Conservation (phyloP, 2,329 filamentous ascomycete species). For the Fusarium subtropicale region DNA sequence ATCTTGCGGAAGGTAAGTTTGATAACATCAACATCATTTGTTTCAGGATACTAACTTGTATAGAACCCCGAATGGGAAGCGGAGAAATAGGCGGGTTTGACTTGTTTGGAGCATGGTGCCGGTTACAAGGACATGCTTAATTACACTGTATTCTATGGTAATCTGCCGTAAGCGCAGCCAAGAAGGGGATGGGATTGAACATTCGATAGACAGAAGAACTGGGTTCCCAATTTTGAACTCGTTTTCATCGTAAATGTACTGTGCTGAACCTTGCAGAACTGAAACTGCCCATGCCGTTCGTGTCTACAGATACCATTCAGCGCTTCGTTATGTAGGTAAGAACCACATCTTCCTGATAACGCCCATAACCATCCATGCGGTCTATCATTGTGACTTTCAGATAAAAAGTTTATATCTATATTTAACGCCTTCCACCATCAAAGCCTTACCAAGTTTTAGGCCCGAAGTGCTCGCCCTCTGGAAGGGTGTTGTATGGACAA, state of each 20-base stretch:
- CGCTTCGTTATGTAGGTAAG: conserved; percentile 7
- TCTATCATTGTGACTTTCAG: conserved; percentile 33
- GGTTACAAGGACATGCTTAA: conserved; percentile 37
- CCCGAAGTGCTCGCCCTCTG: conserved; percentile 74
- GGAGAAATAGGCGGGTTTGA: conserved; percentile 50
- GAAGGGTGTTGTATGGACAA: conserved; percentile 75
- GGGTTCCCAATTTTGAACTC: conserved; percentile 35
- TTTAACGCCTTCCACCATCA: conserved; percentile 23
- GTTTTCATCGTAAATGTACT: conserved; percentile 12
- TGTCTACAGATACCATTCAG: not conserved
- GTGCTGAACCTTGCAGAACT: conserved; percentile 5
- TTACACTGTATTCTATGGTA: conserved; percentile 52
- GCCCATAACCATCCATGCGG: conserved; percentile 14
- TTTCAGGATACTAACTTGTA: conserved; percentile 28
- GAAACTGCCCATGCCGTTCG: not conserved
- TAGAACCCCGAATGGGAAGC: conserved; percentile 57
- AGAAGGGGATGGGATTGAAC: conserved; percentile 31
- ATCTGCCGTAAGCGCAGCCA: conserved; percentile 46
- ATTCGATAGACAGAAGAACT: conserved; percentile 49
- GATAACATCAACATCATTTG: not conserved
- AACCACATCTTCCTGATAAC: conserved; percentile 17
- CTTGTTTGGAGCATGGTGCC: conserved; percentile 38
- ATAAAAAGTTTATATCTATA: conserved; percentile 35
- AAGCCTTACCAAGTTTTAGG: conserved; percentile 66
- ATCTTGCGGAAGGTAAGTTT: conserved; percentile 91